Evolutionary conservation across 1,139 yeast genomes (phyloP), one percentile per base, ranked within the genome.

Genomic region (Candida albicans): DNA sequence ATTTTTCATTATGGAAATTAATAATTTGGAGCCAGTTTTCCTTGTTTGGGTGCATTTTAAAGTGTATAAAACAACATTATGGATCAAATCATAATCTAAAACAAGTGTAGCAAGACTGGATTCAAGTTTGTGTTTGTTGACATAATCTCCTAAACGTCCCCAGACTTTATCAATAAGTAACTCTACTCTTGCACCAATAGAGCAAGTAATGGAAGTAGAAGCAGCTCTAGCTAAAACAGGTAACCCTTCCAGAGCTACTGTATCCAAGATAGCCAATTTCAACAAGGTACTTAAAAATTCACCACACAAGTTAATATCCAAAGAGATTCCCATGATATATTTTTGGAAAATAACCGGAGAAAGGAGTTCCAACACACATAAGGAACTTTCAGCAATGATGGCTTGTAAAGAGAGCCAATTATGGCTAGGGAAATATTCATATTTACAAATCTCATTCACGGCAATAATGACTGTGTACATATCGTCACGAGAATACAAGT

Each of bases 161-260:
- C 96, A 89, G 29, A 82, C 77, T 45, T 75, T 78, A 45, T 75
- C 72, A 13, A 88, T 55, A 41, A 87, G 64, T n/a, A 52, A 56
- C 0, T 90, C 82, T 35, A 84, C 75, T 49, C 86, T 68, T 27
- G 75, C 75, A 52, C 95, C 75, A 51, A 87, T 67, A 53, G 80
- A 82, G 11, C 82, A 82, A 1, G 90, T 77, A 39, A 88, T 79
- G 44, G 73, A 73, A 64, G 68, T 70, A 52, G 90, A 81, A 0
- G 91, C 91, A 53, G 81, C 82, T 58, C 84, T 75, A 39, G 95
- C 90, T 41, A 87, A 81, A 40, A 80, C 84, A 2, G 89, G 77
- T 45, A 85, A 67, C 53, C 82, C 86, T 53, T 82, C 86, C 46
- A 78, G 65, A 0, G 87, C 68, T 11, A 81, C 81, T 0, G 87